A percentile compares a stretch with the other conserved stretches of the same genome.
phyloP scores from a whole-genome alignment of 257 asterid genomes.

The Ilex asprella region DNA sequence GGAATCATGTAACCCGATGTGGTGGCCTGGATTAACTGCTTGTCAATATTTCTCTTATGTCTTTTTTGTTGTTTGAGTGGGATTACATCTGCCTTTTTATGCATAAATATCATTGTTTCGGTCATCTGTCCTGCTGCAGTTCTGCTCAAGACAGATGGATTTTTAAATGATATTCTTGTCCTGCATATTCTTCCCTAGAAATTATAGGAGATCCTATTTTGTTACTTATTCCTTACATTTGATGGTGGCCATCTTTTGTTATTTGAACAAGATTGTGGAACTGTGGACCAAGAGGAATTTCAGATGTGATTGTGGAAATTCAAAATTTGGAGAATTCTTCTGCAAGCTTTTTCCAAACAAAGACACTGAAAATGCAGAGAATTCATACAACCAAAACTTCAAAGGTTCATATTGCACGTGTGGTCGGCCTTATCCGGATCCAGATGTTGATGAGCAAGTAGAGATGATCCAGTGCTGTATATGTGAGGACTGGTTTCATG shows the following conservation, averaged over 20 bases:
- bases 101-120: too few relatives aligned
- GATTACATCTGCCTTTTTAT: too few relatives aligned
- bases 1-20: too few relatives aligned
- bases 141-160: too few relatives aligned
- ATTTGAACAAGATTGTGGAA: conserved; percentile 65
- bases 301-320: conserved; percentile 98
- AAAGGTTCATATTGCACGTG: conserved; percentile 94
- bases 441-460: conserved; percentile 78
- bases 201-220: neutral
- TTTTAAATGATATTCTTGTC: too few relatives aligned
- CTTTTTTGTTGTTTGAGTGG: too few relatives aligned
- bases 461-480: conserved; percentile 96
- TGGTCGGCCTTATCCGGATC: conserved; percentile 88
- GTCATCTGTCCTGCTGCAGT: too few relatives aligned
- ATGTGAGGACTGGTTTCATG: conserved; percentile 99
- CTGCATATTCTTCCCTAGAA: too few relatives aligned
- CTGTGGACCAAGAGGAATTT: conserved; percentile 96
- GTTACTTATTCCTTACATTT: neutral
- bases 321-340: conserved; percentile 78
- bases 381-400: conserved; percentile 81
- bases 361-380: conserved; percentile 65
- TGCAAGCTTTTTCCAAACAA: conserved; percentile 85
- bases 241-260: conserved; percentile 16
- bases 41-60: too few relatives aligned
- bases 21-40: too few relatives aligned